Conservation (phyloP, 1,284 basidiomycete genomes). For the Trametes pubescens region DNA sequence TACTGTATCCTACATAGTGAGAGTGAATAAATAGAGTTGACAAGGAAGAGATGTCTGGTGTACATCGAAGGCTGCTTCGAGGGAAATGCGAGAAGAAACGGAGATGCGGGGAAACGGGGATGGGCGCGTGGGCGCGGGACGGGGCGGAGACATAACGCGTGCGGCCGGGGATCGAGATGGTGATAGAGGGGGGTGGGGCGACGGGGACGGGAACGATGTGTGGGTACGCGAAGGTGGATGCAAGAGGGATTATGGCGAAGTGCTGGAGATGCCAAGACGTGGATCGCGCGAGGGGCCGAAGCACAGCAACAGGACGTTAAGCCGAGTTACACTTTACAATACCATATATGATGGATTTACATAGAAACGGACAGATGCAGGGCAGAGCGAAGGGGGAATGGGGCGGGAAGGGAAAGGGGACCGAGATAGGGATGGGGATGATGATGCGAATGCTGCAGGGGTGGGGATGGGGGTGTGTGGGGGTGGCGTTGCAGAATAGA, state of each 20-base stretch:
- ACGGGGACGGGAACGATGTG: background rate
- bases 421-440: background rate
- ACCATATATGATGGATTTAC: constrained; percentile 14
- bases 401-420: background rate
- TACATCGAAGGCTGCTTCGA: background rate
- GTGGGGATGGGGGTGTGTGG: background rate
- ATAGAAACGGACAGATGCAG: constrained; percentile 1
- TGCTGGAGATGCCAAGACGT: constrained; percentile 19
- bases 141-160: background rate
- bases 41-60: background rate
- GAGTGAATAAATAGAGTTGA: background rate
- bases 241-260: constrained; percentile 1
- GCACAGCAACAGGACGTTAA: constrained; percentile 14
- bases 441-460: background rate
- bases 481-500: background rate
- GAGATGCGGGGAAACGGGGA: background rate
- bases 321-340: constrained; percentile 19
- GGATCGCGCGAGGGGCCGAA: constrained; percentile 10
- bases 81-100: background rate
- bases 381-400: constrained; percentile 1
- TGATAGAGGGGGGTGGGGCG: background rate
- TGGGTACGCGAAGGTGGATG: background rate
- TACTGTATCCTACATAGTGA: background rate
- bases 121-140: background rate
- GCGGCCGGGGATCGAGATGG: background rate